Evolutionary conservation across 495 filamentous ascomycete species (phyloP), one percentile per base, ranked within the genome.

Genomic region (Echria macrotheca): DNA sequence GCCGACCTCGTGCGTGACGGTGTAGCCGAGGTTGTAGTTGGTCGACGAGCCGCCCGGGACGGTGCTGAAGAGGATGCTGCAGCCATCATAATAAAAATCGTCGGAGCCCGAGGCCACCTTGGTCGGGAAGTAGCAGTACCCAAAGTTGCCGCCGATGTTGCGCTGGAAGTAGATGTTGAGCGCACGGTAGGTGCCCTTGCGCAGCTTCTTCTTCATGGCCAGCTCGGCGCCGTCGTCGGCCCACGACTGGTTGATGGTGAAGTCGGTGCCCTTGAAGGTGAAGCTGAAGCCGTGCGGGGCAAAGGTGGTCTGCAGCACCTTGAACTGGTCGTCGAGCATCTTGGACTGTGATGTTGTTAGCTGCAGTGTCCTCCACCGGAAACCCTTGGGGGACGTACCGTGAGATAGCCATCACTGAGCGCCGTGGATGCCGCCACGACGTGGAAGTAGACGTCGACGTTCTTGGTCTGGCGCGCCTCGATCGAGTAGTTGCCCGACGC

Each of bases 141-240:
- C 81, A 5, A 85, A 69, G 52, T 69, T 61, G 48, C 68, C 69
- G 40, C 63, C 68, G 10, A 77, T 58, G 42, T 74, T 63, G 33
- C 69, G 72, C 46, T 79, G 72, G 71, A 84, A 82, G 69, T 83
- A 85, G 43, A 85, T 48, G 66, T 85, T 85, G 50, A 85, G 76
- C 22, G 72, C 66, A 29, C 60, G 53, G 69, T 85, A 86, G 50
- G 64, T 69, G 43, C 82, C 83, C 58, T 78, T 69, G 42, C 79
- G 77, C 10, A 86, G 73, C 11, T 74, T 61, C 19, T 45, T 42
- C 73, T 84, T 84, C 79, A 84, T 81, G 18, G 61, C 67, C 26
- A 63, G 37, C 60, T 82, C 73, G 48, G 61, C 57, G 17, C 59
- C 55, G 53, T 75, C 77, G 4, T 44, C 47, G 7, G 75, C 76